These are phyloP conservation scores for Fraxinus baroniana DNA, from an alignment of 305 asterid species.

Conservation along the genomic window DNA sequence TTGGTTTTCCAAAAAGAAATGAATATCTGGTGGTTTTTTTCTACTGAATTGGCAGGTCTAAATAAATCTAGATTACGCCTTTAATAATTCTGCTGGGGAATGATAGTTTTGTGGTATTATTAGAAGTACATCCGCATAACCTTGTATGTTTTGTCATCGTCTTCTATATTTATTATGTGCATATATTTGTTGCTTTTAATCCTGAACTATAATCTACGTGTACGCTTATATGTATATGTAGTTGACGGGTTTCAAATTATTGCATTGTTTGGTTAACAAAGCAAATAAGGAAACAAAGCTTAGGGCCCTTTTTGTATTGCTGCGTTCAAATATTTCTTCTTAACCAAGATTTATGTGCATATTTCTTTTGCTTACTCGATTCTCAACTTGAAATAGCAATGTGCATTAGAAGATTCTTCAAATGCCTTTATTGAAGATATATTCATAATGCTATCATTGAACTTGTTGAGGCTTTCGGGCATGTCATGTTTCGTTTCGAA, in stretches of 20 bases:
- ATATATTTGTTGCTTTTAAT: neutral
- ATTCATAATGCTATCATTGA: neutral
- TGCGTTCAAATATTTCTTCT: neutral
- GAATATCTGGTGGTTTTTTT: neutral
- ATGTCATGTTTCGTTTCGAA: neutral
- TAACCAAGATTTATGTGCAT: neutral
- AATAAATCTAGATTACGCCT: neutral
- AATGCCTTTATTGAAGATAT: neutral
- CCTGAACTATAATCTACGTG: neutral
- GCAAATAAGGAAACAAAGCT: neutral
- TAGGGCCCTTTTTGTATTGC: neutral
- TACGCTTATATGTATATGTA: neutral
- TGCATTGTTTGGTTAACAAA: neutral
- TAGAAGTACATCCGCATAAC: neutral
- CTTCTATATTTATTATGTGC: neutral
- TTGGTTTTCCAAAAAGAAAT: neutral
- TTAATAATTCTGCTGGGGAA: neutral
- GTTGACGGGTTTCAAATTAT: neutral
- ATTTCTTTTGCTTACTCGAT: neutral
- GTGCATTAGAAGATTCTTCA: neutral
- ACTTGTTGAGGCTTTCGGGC: neutral
- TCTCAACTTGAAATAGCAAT: neutral
- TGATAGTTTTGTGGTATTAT: neutral
- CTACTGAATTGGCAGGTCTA: neutral
- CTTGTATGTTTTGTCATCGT: neutral